These are phyloP conservation scores for Penicillium sp. DNA, from an alignment of 2,329 filamentous ascomycete species.

Conservation along the genomic window DNA sequence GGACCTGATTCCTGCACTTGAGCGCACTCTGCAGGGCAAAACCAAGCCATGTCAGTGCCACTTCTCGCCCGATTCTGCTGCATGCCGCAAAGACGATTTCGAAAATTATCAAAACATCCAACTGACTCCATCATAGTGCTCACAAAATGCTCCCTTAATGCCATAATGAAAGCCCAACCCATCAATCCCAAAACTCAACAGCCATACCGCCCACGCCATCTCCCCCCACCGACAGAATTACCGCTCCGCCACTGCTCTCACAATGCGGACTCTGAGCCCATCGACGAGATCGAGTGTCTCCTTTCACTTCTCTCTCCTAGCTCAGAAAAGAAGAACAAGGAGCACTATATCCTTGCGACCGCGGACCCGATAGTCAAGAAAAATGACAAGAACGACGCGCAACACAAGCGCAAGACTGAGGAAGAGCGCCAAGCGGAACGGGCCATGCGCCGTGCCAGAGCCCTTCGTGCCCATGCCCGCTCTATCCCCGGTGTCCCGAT, in stretches of 20 bases:
- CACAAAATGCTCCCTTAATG: conserved; percentile 58
- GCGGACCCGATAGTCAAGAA: conserved; percentile 34
- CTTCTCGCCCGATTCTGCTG: neutral
- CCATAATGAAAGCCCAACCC: conserved; percentile 39
- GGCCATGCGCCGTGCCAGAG: conserved; percentile 28
- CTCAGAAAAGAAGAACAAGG: conserved; percentile 43
- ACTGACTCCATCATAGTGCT: conserved; percentile 56
- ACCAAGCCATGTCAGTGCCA: conserved; percentile 66
- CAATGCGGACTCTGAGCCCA: conserved; percentile 39
- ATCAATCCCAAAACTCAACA: conserved; percentile 38
- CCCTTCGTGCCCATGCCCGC: conserved; percentile 39
- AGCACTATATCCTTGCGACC: conserved; percentile 46
- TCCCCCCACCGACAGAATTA: conserved; percentile 43
- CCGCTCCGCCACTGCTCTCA: conserved; percentile 47
- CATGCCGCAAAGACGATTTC: neutral
- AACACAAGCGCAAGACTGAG: conserved; percentile 32
- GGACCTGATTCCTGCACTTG: conserved; percentile 70
- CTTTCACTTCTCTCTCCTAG: conserved; percentile 42
- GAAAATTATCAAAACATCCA: neutral
- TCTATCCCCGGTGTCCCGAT: conserved; percentile 47
- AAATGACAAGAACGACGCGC: conserved; percentile 22
- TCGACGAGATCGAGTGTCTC: conserved; percentile 43
- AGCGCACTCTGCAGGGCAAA: conserved; percentile 78
- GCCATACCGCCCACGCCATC: conserved; percentile 38
- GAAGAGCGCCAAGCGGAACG: conserved; percentile 30